A percentile compares a stretch with the other conserved stretches of the same genome.
Evolutionary conservation across 345 rosid genomes (phyloP).

Genomic region (Gynandropsis gynandra): DNA sequence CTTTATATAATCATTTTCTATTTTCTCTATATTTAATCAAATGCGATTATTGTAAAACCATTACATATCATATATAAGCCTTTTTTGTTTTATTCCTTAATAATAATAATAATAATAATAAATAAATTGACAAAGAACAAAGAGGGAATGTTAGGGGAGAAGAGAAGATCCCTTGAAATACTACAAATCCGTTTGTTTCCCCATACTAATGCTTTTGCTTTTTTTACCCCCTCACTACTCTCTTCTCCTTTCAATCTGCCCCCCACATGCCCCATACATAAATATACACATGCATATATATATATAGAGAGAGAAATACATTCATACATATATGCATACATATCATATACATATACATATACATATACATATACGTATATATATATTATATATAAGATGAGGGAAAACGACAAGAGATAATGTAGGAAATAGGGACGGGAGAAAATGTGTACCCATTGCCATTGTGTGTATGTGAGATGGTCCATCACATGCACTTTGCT

Average conservation of each 20-base stretch:
- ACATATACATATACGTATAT: too few species aligned
- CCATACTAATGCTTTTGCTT: slow-evolving; percentile 36
- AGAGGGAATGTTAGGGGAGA: slow-evolving; percentile 24
- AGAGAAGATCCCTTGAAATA: slow-evolving; percentile 75
- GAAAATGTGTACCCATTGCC: slow-evolving; percentile 36
- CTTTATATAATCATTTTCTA: too few species aligned
- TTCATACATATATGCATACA: neutral
- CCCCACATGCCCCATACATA: slow-evolving; percentile 44
- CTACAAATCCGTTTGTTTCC: slow-evolving; percentile 76
- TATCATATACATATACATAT: too few species aligned
- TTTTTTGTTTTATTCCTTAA: too few species aligned
- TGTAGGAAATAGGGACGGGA: slow-evolving; percentile 24
- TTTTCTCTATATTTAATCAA: too few species aligned
- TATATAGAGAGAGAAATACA: neutral
- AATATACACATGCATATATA: slow-evolving; percentile 2
- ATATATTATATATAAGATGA: neutral
- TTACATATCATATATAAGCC: too few species aligned
- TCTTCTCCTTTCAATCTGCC: slow-evolving; percentile 36
- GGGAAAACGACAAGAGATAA: slow-evolving; percentile 10
- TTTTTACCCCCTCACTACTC: slow-evolving; percentile 6
- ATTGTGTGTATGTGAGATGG: slow-evolving; percentile 32
- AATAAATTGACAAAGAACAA: too few species aligned
- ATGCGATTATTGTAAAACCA: too few species aligned
- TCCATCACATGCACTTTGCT: slow-evolving; percentile 47
- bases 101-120: too few species aligned